These are phyloP conservation scores for Pilaira anomala DNA, from an alignment of 192 early-diverging fungal species.

Conservation along the genomic window DNA sequence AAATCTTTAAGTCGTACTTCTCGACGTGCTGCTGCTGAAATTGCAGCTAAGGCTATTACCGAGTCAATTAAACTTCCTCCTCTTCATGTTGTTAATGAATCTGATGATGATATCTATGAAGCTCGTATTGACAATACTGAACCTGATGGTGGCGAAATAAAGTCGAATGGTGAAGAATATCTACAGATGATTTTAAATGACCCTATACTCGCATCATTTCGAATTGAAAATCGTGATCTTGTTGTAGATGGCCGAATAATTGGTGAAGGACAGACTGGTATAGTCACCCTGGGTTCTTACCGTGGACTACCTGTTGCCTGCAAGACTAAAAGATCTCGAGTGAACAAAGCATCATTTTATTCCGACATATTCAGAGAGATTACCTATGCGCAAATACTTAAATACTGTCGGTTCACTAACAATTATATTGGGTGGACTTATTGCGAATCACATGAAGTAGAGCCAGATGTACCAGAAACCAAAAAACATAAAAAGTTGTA, in stretches of 20 bases:
- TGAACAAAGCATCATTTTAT: not conserved
- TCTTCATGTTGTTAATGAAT: too few species aligned
- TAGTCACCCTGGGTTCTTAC: slow-evolving; percentile 2
- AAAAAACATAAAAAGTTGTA: not conserved
- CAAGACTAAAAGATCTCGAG: not conserved
- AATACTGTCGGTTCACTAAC: slow-evolving; percentile 7
- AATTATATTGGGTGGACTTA: slow-evolving; percentile 14
- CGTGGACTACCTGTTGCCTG: slow-evolving; percentile 9
- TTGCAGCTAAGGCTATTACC: too few species aligned
- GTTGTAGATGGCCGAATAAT: not conserved
- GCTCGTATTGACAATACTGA: too few species aligned
- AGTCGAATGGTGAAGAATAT: slow-evolving; percentile 11
- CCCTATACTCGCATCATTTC: too few species aligned
- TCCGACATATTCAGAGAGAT: slow-evolving; percentile 7
- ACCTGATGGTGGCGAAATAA: not conserved
- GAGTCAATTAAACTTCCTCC: too few species aligned
- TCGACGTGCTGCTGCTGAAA: too few species aligned
- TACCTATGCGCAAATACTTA: slow-evolving; percentile 14
- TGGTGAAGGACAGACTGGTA: slow-evolving; percentile 20
- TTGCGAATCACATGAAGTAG: not conserved
- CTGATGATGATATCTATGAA: too few species aligned
- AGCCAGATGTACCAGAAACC: not conserved
- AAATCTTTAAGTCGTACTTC: too few species aligned
- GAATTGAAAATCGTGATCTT: not conserved
- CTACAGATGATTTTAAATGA: too few species aligned